Conservation (phyloP, 2,329 filamentous ascomycete genomes). For the Xylaria sp. region DNA sequence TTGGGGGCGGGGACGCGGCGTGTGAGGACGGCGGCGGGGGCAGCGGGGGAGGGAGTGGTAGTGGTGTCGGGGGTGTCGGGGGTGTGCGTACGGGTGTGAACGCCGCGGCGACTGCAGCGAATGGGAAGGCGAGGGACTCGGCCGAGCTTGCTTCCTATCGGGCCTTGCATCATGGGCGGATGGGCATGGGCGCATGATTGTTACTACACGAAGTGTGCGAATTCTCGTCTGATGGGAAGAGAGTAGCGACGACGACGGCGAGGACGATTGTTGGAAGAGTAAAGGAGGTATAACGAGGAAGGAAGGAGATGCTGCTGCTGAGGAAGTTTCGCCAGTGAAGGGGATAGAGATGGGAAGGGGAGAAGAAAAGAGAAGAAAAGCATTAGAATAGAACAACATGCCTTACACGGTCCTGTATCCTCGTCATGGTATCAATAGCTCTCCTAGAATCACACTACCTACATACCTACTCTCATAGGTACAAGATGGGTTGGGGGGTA, state of each 20-base stretch:
- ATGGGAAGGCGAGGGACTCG: slow-evolving; percentile 3
- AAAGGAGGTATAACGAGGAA: neutral
- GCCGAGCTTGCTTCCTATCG: slow-evolving; percentile 22
- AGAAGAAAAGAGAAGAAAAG: slow-evolving; percentile 4
- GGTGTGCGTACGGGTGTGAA: slow-evolving; percentile 3
- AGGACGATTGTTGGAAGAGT: neutral
- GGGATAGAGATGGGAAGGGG: neutral
- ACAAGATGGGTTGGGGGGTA: neutral
- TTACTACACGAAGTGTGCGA: neutral
- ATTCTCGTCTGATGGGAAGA: neutral
- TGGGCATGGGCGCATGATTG: neutral
- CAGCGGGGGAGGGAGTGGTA: neutral
- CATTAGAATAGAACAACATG: slow-evolving; percentile 22
- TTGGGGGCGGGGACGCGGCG: neutral
- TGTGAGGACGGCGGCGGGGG: neutral
- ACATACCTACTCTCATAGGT: neutral
- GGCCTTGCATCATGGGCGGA: slow-evolving; percentile 18
- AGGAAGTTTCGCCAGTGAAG: too few relatives aligned
- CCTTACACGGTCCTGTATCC: slow-evolving; percentile 17
- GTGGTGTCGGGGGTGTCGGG: slow-evolving; percentile 4
- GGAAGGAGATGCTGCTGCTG: too few relatives aligned
- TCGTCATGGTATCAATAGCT: slow-evolving; percentile 27
- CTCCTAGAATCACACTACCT: slow-evolving; percentile 3
- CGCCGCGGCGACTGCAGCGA: too few relatives aligned
- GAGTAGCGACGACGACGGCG: neutral